Evolutionary conservation across 352 stramenopile species (phyloP).

Genomic region (Phytophthora quininea): DNA sequence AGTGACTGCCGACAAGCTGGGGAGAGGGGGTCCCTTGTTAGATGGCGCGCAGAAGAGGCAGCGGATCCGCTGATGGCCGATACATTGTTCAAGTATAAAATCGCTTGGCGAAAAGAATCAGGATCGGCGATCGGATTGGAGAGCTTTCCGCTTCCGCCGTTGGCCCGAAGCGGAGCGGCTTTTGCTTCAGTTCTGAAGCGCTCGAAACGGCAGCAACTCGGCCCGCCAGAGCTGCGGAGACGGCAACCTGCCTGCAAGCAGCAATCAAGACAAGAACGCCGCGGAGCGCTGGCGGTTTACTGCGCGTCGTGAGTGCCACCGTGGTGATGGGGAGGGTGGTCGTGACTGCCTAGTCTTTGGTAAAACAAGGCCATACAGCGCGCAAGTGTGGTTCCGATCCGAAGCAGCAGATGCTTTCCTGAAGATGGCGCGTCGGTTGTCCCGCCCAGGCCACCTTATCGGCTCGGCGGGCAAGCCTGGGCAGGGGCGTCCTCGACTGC

Average conservation of each 20-base stretch:
- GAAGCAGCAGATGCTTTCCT: no score
- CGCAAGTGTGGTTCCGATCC: conserved; percentile 4
- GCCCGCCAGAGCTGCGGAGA: no score
- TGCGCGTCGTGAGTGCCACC: conserved; percentile 14
- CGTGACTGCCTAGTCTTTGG: conserved; percentile 5
- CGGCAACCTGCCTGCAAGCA: no score
- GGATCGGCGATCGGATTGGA: background rate
- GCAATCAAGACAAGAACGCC: background rate
- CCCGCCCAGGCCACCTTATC: no score
- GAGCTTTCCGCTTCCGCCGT: background rate
- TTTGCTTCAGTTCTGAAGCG: background rate
- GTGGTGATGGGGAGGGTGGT: conserved; percentile 22
- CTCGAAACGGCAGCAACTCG: background rate
- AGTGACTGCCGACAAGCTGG: conserved; percentile 18
- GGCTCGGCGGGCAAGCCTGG: no score
- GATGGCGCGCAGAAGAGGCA: no score
- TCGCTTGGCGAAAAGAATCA: background rate
- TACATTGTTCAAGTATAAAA: conserved; percentile 1
- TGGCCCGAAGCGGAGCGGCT: background rate
- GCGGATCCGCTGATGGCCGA: no score
- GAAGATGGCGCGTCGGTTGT: no score
- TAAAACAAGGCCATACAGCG: conserved; percentile 15
- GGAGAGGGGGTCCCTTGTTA: conserved; percentile 5
- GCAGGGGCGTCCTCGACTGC: no score
- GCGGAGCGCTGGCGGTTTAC: background rate